phyloP scores from a whole-genome alignment of 2,329 filamentous ascomycete species.

The Aureobasidium uvarum region DNA sequence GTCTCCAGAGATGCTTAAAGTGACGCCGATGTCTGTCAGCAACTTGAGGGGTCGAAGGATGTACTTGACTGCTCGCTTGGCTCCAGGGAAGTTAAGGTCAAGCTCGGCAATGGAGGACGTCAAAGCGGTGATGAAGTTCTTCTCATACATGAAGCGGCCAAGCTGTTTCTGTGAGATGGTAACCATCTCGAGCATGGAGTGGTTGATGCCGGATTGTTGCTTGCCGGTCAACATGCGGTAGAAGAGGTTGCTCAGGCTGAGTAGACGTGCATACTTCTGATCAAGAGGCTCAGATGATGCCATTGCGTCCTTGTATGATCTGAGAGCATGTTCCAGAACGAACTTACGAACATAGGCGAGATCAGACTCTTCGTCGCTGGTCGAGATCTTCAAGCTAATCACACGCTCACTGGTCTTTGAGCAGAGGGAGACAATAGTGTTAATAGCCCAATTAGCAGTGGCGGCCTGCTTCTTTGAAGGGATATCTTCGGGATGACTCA shows the following conservation, averaged over 20 bases:
- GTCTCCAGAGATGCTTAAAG: conserved; percentile 77
- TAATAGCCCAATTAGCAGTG: conserved; percentile 82
- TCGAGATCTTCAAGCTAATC: conserved; percentile 48
- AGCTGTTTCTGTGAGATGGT: conserved; percentile 71
- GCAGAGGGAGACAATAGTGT: conserved; percentile 81
- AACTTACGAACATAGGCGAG: conserved; percentile 92
- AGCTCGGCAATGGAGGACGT: conserved; percentile 93
- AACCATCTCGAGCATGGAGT: conserved; percentile 26
- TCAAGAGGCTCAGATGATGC: conserved; percentile 77
- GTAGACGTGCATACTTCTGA: conserved; percentile 79
- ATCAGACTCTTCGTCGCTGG: conserved; percentile 70
- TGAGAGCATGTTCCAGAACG: conserved; percentile 87
- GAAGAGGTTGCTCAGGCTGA: conserved; percentile 88
- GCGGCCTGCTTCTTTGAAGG: conserved; percentile 78
- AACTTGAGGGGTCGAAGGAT: conserved; percentile 87
- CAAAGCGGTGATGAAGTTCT: conserved; percentile 85
- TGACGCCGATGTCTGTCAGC: conserved; percentile 81
- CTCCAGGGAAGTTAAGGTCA: conserved; percentile 88
- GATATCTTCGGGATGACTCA: conserved; percentile 71
- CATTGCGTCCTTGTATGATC: conserved; percentile 86
- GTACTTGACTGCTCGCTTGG: conserved; percentile 93
- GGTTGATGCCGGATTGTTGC: conserved; percentile 56
- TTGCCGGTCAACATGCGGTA: conserved; percentile 84
- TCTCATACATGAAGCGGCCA: conserved; percentile 96
- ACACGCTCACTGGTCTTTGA: conserved; percentile 80